Conservation (phyloP, 768 basidiomycete genomes). For the Termitomyces sp. region DNA sequence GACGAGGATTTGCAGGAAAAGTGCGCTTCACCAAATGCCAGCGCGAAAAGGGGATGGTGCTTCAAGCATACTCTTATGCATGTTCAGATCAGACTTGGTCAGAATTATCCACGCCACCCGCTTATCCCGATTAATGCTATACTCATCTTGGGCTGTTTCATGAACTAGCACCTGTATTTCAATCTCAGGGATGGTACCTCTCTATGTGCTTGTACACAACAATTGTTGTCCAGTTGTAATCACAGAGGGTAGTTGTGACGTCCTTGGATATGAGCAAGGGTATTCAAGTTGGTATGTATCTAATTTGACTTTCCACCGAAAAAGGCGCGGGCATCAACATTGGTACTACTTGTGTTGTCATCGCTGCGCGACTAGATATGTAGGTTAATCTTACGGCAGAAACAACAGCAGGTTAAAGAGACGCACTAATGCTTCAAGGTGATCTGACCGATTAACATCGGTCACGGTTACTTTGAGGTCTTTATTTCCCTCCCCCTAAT, state of each 20-base stretch:
- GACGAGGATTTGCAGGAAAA: no score
- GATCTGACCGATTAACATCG: constrained; percentile 29
- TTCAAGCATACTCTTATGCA: no score
- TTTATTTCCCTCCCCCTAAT: constrained; percentile 22
- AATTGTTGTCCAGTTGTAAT: no score
- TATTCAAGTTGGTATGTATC: not conserved
- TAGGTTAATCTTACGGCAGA: not conserved
- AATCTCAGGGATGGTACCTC: no score
- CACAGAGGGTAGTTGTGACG: not conserved
- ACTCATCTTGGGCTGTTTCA: no score
- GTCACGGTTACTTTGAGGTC: constrained; percentile 29
- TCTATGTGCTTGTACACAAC: no score
- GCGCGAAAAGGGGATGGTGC: no score
- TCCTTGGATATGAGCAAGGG: not conserved
- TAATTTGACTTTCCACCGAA: constrained; percentile 3
- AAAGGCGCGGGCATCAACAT: constrained; percentile 4
- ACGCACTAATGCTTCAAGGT: constrained; percentile 23
- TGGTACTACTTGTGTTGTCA: not conserved
- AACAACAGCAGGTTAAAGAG: not conserved
- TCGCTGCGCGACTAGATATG: not conserved
- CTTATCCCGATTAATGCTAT: no score
- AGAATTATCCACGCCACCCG: no score
- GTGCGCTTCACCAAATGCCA: no score
- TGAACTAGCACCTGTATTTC: no score
- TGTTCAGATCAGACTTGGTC: no score